Percentiles rank a stretch among this genome's conserved stretches.
Conservation (phyloP, 345 rosid species). For the Salix brachista region DNA sequence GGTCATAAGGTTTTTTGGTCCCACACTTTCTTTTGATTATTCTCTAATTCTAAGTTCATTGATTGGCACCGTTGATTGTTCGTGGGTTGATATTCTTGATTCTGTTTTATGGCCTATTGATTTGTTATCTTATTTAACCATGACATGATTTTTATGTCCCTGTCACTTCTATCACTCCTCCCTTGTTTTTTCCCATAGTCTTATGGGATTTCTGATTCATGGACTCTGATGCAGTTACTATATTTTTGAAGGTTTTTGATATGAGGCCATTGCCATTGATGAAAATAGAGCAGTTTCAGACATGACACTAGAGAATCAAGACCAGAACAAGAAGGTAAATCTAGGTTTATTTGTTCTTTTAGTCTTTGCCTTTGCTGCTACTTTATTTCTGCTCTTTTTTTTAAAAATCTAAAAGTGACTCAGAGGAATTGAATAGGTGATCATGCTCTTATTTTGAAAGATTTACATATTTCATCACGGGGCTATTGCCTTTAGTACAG, state of each 20-base stretch:
- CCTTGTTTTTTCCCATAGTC: background rate
- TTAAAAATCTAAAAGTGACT: background rate
- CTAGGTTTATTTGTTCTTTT: background rate
- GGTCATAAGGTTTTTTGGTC: background rate
- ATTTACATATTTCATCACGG: background rate
- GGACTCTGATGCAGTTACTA: background rate
- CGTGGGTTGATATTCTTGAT: background rate
- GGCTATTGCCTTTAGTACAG: background rate
- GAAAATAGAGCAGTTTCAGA: slow-evolving; percentile 16
- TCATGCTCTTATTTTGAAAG: background rate
- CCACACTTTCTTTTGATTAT: background rate
- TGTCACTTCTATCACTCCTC: background rate
- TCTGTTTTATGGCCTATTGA: background rate
- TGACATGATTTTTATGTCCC: background rate
- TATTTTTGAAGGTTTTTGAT: background rate
- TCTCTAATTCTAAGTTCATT: background rate
- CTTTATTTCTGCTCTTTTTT: background rate
- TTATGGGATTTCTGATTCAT: background rate
- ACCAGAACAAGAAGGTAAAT: slow-evolving; percentile 31
- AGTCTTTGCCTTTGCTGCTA: background rate
- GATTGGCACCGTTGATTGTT: background rate
- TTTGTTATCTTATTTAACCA: background rate
- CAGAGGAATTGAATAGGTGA: background rate
- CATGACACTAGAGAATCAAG: slow-evolving; percentile 36
- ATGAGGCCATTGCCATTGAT: slow-evolving; percentile 5